phyloP scores from a whole-genome alignment of 805 yeast species.

The Kazachstania martiniae region DNA sequence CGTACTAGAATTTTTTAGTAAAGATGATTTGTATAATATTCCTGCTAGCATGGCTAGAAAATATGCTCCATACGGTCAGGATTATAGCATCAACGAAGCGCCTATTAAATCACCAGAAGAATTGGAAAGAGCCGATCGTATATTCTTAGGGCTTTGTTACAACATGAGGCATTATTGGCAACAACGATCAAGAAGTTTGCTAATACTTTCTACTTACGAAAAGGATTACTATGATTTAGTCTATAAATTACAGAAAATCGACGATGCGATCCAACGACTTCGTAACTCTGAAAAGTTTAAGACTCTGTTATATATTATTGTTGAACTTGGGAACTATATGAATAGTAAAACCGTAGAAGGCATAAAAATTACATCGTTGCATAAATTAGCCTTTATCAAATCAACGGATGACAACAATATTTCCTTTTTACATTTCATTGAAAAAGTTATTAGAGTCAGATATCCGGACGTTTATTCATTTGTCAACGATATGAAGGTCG shows the following conservation, averaged over 20 bases:
- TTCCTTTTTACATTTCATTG: conserved; percentile 68
- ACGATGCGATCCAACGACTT: conserved; percentile 46
- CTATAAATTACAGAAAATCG: conserved; percentile 44
- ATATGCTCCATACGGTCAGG: conserved; percentile 54
- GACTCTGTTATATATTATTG: conserved; percentile 51
- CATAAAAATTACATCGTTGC: conserved; percentile 58
- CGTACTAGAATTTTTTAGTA: conserved; percentile 58
- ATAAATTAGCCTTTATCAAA: conserved; percentile 59
- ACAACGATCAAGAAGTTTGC: conserved; percentile 54
- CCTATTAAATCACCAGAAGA: conserved; percentile 33
- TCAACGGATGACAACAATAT: conserved; percentile 52
- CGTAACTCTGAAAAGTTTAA: conserved; percentile 43
- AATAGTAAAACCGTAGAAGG: conserved; percentile 68
- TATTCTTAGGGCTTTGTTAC: conserved; percentile 56
- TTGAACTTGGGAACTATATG: conserved; percentile 72
- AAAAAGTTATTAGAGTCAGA: conserved; percentile 49
- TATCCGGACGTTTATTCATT: conserved; percentile 56
- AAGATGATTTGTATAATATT: conserved; percentile 52
- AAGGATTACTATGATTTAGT: conserved; percentile 56
- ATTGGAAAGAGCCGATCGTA: conserved; percentile 58
- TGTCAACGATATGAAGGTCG: conserved; percentile 45
- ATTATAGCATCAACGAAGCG: conserved; percentile 29
- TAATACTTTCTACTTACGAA: conserved; percentile 44
- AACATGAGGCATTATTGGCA: conserved; percentile 65
- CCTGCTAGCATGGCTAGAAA: conserved; percentile 44